phyloP scores from a whole-genome alignment of 495 filamentous ascomycete species.

The Lasiosphaeris hirsuta region DNA sequence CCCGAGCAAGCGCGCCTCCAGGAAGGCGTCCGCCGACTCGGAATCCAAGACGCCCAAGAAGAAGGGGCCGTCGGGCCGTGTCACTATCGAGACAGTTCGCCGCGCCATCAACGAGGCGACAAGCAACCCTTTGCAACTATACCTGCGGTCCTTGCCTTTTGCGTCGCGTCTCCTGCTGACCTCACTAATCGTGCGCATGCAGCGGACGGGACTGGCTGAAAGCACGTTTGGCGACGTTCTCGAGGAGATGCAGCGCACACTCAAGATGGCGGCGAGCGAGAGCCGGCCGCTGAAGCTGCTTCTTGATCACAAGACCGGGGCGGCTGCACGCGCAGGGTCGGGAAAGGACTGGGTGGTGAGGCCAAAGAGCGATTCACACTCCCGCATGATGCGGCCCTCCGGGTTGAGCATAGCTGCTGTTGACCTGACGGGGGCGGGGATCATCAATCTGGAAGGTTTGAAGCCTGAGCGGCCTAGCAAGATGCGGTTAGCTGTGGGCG shows the following conservation, averaged over 20 bases:
- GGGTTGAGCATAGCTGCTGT: slow-evolving; percentile 70
- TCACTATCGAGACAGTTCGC: slow-evolving; percentile 90
- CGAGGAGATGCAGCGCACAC: slow-evolving; percentile 78
- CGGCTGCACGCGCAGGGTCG: slow-evolving; percentile 10
- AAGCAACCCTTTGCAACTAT: slow-evolving; percentile 84
- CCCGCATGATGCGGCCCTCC: slow-evolving; percentile 46
- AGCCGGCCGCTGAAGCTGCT: slow-evolving; percentile 36
- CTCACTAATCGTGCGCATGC: slow-evolving; percentile 71
- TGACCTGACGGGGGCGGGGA: slow-evolving; percentile 80
- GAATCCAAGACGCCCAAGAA: slow-evolving; percentile 20
- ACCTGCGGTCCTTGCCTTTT: slow-evolving; percentile 75
- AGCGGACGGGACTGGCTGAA: slow-evolving; percentile 80
- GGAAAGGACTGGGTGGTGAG: slow-evolving; percentile 4
- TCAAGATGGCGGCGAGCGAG: slow-evolving; percentile 55
- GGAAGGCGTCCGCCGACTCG: slow-evolving; percentile 15
- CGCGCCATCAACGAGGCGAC: slow-evolving; percentile 94
- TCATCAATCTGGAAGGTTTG: slow-evolving; percentile 75
- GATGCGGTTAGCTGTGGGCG: slow-evolving; percentile 76
- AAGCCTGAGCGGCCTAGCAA: slow-evolving; percentile 82
- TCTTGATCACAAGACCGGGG: slow-evolving; percentile 18
- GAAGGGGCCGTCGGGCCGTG: slow-evolving; percentile 46
- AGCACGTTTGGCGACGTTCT: slow-evolving; percentile 85
- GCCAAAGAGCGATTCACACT: slow-evolving; percentile 4
- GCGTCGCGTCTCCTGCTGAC: slow-evolving; percentile 80
- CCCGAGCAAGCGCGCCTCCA: slow-evolving; percentile 33